phyloP scores from a whole-genome alignment of 1,284 basidiomycete species.

The Moesziomyces antarcticus region DNA sequence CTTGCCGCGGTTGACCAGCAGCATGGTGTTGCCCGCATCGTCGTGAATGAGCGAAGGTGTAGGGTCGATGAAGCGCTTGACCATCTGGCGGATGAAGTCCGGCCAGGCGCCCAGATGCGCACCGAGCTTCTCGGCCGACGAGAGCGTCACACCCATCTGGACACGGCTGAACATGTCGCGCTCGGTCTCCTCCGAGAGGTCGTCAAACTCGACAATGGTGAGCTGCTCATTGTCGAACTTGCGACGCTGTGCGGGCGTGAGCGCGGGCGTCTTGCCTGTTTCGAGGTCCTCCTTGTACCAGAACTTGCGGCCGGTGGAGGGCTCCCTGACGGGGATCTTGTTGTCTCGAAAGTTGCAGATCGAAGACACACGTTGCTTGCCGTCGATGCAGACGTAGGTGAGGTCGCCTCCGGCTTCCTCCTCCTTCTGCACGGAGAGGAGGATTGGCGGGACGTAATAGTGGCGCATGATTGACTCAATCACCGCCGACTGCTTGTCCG shows the following conservation, averaged over 20 bases:
- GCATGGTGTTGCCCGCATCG: conserved; percentile 20
- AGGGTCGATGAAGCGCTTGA: conserved; percentile 46
- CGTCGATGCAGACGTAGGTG: conserved; percentile 52
- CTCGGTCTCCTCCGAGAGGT: conserved; percentile 43
- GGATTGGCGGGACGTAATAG: conserved; percentile 56
- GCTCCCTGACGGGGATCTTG: conserved; percentile 44
- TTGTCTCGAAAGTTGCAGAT: conserved; percentile 46
- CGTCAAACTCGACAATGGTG: conserved; percentile 43
- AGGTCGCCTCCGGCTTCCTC: conserved; percentile 11
- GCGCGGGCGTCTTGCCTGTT: conserved; percentile 21
- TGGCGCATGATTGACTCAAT: conserved; percentile 57
- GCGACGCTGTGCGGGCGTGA: conserved; percentile 32
- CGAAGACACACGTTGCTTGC: conserved; percentile 56
- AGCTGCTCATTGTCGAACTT: conserved; percentile 53
- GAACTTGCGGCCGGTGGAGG: conserved; percentile 24
- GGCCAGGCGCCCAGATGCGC: conserved; percentile 45
- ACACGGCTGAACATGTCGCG: conserved; percentile 57
- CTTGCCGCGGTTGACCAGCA: conserved; percentile 38
- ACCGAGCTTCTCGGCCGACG: conserved; percentile 54
- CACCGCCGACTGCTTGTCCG: conserved; percentile 49
- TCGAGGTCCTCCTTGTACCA: conserved; percentile 42
- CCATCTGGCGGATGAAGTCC: conserved; percentile 50
- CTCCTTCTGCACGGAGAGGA: conserved; percentile 34
- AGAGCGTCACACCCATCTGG: conserved; percentile 56
- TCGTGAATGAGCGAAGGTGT: conserved; percentile 36